Evolutionary conservation across 2,329 filamentous ascomycete genomes (phyloP), one percentile per base, ranked within the genome.

Genomic region (Fusarium paranaense): DNA sequence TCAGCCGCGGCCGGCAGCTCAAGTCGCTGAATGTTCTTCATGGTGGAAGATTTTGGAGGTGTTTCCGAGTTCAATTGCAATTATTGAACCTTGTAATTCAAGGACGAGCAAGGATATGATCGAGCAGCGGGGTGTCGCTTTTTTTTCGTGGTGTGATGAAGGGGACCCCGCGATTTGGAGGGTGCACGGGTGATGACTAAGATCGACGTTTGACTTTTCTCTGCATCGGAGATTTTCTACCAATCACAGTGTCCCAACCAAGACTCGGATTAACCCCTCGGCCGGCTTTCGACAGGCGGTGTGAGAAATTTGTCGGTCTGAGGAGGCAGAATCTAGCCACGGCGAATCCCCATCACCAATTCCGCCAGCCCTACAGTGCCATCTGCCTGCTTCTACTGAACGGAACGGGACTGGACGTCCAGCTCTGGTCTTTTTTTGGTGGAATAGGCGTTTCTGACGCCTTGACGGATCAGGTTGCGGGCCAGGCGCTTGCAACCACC

Each of bases 1-100:
- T 93, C 91, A 62, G 91, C 91, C 70, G 90, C 86, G 25, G 91
- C 87, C 59, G 90, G 90, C 77, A 93, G 86, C 84, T 90, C 87
- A 50, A 88, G 70, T 37, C 79, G 76, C 38, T 85, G 73, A 22
- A 78, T 66, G 25, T 78, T 71, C 61, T 73, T 75, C 72, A 75
- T 75, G 7, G 32, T 70, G 62, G 59, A 27, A 35, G 16, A 40
- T 32, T 42, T 66, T 27, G 14, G 22, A 62, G 35, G 16, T 30
- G 47, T 42, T 20, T 30, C 33, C 16, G 64, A 56, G 56, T 67
- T 27, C 33, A 66, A 64, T 58, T 32, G 27, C 61, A 62, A 45
- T 35, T 40, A 38, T 33, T 47, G 58, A 37, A 58, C 45, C 45
- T 71, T 60, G 65, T 61, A 8, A 32, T 32, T 32, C 50, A 47